Percentiles rank a stretch among this genome's conserved stretches.
Conservation (phyloP, 2,329 filamentous ascomycete species). For the Monosporascus sp. region DNA sequence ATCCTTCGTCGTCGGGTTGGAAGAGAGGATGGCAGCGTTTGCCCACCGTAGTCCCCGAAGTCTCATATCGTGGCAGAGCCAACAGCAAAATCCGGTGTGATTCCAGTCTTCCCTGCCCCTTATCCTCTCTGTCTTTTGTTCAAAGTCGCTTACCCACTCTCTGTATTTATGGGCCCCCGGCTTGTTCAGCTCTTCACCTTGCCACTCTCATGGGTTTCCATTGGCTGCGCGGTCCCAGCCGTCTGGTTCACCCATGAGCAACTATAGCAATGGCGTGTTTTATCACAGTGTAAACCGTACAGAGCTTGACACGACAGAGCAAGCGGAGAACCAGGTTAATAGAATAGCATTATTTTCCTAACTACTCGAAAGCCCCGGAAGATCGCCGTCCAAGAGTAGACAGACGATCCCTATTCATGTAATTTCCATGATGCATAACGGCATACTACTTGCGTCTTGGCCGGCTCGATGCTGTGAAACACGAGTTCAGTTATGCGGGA, state of each 20-base stretch:
- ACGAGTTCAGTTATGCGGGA: slow-evolving; percentile 11
- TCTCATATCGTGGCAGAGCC: slow-evolving; percentile 4
- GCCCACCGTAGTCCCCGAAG: background rate
- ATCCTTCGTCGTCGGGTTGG: slow-evolving; percentile 6
- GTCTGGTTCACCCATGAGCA: slow-evolving; percentile 15
- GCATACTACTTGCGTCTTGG: slow-evolving; percentile 8
- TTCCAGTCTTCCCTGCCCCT: slow-evolving; percentile 3
- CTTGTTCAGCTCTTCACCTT: slow-evolving; percentile 6
- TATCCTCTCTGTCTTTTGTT: slow-evolving; percentile 9
- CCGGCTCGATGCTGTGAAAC: slow-evolving; percentile 2
- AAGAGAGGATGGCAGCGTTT: slow-evolving; percentile 3
- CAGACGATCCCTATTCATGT: slow-evolving; percentile 11
- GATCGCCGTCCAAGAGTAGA: background rate
- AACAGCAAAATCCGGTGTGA: slow-evolving; percentile 13
- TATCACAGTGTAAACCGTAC: slow-evolving; percentile 17
- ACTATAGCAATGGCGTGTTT: slow-evolving; percentile 9
- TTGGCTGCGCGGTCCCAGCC: slow-evolving; percentile 13
- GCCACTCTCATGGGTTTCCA: slow-evolving; percentile 6
- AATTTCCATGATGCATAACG: slow-evolving; percentile 6
- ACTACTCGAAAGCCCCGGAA: slow-evolving; percentile 1
- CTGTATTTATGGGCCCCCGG: slow-evolving; percentile 9
- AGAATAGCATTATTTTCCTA: slow-evolving; percentile 4
- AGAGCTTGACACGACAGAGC: slow-evolving; percentile 2
- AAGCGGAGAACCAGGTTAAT: slow-evolving; percentile 1
- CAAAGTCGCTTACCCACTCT: slow-evolving; percentile 18